These are phyloP conservation scores for Blastocystis sp. DNA, from an alignment of 352 stramenopile species.

Conservation along the genomic window DNA sequence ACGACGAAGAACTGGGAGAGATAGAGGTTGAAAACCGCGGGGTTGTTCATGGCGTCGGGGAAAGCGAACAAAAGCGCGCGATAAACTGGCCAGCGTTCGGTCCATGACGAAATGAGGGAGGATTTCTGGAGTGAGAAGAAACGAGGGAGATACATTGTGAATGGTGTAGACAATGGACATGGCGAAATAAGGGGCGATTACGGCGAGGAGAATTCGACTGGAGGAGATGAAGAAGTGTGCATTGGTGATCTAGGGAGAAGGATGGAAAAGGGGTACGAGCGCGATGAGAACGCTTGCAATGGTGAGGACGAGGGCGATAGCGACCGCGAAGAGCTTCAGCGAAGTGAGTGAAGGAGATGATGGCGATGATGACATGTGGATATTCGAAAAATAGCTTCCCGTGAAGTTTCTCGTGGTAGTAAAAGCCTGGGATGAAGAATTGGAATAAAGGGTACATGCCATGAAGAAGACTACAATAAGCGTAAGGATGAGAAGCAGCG, in stretches of 20 bases:
- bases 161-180: not conserved
- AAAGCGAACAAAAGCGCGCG: no score
- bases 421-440: not conserved
- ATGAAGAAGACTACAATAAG: not conserved
- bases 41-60: no score
- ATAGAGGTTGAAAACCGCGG: not conserved
- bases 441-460: not conserved
- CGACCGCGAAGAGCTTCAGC: not conserved
- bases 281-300: not conserved
- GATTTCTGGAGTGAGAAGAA: not conserved
- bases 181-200: not conserved
- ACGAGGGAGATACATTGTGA: not conserved
- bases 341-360: not conserved
- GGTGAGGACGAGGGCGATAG: not conserved
- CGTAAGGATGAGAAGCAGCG: not conserved
- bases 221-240: not conserved
- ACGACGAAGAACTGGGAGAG: not conserved
- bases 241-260: not conserved
- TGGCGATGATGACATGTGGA: not conserved
- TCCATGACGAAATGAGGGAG: not conserved
- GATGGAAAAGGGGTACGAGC: not conserved
- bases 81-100: not conserved
- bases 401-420: not conserved
- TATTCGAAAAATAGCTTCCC: slow-evolving; percentile 18
- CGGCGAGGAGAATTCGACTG: not conserved